Base-by-base conservation (phyloP, 2,329 filamentous ascomycete genomes). In the Cladosporium halotolerans region DNA sequence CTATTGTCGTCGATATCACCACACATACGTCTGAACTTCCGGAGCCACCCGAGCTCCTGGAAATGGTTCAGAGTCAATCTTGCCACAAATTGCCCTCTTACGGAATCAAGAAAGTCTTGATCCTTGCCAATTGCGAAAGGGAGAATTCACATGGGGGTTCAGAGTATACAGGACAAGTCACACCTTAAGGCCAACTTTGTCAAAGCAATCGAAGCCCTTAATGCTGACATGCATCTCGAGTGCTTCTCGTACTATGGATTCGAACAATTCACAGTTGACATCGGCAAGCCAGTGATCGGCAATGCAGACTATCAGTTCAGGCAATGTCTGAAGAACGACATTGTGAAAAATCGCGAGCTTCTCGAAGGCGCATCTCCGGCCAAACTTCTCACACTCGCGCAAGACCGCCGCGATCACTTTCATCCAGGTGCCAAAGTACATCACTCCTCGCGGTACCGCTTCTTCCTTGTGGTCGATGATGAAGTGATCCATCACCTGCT, bases 381-480 rank as follows among this genome's bases (percentile, higher is more conserved):
- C n/a, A 42, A 49, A 8, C 16, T 49, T 36, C 38, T 41, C 28
- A 41, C 41, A n/a, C 6, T 49, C 33, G 36, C 40, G n/a, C 9
- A 19, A 28, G 38, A 49, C 13, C 41, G 46, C 13, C 41, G 46
- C 36, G 46, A 34, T 7, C 46, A 49, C 46, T 41, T 36, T 41
- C 38, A 42, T 18, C 46, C 28, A 13, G 36, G 46, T 28, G 46
- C 38, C 11, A 42, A 19, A 32, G 36, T 49, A 14, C 5, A 19
- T 23, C 36, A 41, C 6, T 9, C 23, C 19, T 41, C 46, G 46
- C 41, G 8, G n/a, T 49, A 49, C 23, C 38, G 46, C 28, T 41
- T 41, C n/a, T 42, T 49, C 14, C 36, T 34, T 38, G 38, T 49
- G 23, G 38, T 49, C 2, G 46, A 49, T 14, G 46, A 49, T 28